Percentiles rank a stretch among this genome's conserved stretches.
Evolutionary conservation across 805 yeast species (phyloP).

Genomic region (Candida suzukii): DNA sequence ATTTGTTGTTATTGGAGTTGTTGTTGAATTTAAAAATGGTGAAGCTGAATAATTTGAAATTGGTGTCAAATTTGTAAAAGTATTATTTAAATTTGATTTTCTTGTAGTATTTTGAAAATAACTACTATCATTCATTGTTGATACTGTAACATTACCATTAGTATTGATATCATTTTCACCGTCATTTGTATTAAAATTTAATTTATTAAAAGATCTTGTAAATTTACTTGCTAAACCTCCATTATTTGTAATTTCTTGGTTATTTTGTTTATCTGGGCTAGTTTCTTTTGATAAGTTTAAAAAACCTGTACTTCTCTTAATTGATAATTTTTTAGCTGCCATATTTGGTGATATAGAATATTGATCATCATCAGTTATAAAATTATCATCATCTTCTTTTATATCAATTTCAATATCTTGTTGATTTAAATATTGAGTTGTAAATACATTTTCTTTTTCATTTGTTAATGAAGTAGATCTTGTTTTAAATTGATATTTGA

Average conservation of each 20-base stretch:
- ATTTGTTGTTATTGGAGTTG: conserved; percentile 1
- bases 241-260: conserved; percentile 12
- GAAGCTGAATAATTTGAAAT: conserved; percentile 11
- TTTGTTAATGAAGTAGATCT: neutral
- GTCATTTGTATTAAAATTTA: conserved; percentile 19
- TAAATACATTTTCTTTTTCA: neutral
- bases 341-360: neutral
- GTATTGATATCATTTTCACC: conserved; percentile 1
- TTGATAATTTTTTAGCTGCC: conserved; percentile 18
- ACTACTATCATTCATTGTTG: neutral
- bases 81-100: conserved; percentile 1
- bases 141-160: neutral
- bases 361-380: neutral
- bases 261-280: conserved; percentile 14
- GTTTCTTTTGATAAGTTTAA: conserved; percentile 42
- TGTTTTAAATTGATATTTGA: neutral
- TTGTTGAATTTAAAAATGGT: conserved; percentile 17
- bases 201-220: conserved; percentile 27
- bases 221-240: conserved; percentile 18
- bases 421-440: no score
- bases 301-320: conserved; percentile 48
- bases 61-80: conserved; percentile 8
- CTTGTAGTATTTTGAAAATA: neutral
- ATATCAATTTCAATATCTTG: no score
- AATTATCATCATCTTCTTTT: neutral